Evolutionary conservation across 2,329 filamentous ascomycete genomes (phyloP).

Genomic region (Cladosporium sp.): DNA sequence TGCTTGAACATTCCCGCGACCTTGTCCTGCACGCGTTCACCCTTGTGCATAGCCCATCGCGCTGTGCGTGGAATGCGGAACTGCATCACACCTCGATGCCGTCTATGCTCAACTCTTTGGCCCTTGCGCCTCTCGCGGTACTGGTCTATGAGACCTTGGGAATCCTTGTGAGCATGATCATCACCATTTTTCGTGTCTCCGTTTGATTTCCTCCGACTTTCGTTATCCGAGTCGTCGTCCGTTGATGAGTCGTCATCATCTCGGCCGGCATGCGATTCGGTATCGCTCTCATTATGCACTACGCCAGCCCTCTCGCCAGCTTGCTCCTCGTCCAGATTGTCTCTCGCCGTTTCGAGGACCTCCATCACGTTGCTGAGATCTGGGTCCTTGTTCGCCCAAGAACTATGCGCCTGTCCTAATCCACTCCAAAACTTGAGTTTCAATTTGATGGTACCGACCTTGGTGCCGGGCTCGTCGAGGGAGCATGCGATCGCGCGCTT

Average conservation of each 20-base stretch:
- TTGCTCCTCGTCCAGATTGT: conserved; percentile 50
- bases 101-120: conserved; percentile 61
- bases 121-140: conserved; percentile 61
- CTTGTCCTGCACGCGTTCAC: conserved; percentile 51
- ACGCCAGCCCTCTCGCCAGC: conserved; percentile 33
- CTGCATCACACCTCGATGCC: conserved; percentile 72
- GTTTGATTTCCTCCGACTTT: conserved; percentile 27
- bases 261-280: not conserved
- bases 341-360: conserved; percentile 61
- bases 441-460: conserved; percentile 60
- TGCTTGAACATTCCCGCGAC: conserved; percentile 56
- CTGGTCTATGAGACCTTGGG: conserved; percentile 41
- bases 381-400: conserved; percentile 54
- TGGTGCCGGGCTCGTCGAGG: conserved; percentile 55
- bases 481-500: conserved; percentile 54
- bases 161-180: conserved; percentile 36
- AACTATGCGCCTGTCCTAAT: conserved; percentile 59
- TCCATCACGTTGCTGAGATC: conserved; percentile 63
- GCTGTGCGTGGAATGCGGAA: conserved; percentile 59
- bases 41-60: conserved; percentile 61
- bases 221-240: conserved; percentile 25
- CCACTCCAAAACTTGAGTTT: conserved; percentile 62
- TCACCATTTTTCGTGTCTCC: conserved; percentile 35
- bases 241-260: conserved; percentile 23
- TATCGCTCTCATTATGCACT: conserved; percentile 21